Base-by-base conservation (phyloP, 768 basidiomycete genomes). In the Terana coerulea region DNA sequence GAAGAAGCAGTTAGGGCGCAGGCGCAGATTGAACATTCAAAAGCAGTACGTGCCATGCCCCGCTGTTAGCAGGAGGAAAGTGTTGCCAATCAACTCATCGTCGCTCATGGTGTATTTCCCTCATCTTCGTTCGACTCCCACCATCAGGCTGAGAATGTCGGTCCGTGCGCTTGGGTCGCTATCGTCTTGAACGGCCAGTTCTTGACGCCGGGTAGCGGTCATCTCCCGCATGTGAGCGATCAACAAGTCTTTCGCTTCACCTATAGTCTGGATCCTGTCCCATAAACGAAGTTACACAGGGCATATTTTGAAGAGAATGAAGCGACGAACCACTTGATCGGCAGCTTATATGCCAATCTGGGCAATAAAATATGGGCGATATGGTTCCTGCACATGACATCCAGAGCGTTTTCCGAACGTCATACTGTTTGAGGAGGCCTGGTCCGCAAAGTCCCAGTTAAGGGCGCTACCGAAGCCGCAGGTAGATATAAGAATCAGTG, bases 41-140 rank as follows among this genome's bases (percentile, higher is more conserved):
- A 19, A 2, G 28, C 26, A n/a, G 45, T 30, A n/a, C 29, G 28
- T 34, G 2, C 25, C 49, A 31, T 51, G 49, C 24, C 49, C 49
- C 12, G 40, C 49, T 22, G 43, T 43, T 31, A 51, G 25, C 49
- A 51, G 42, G 26, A 51, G 22, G 41, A 51, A 51, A 10, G 49
- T 51, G 31, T 51, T 43, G n/a, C 49, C 49, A 9, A 51, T 41
- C 22, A 51, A 22, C 43, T 51, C 49, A 28, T 28, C 36, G 25
- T 51, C 49, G 12, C 14, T 43, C 39, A 51, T 12, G 19, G 49
- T 41, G 11, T 42, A 43, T 51, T 35, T 24, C 40, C 49, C 22
- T 51, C 49, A 5, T 41, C 28, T 25, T 51, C 49, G 35, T 30
- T 51, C 8, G 49, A n/a, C 49, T 19, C 30, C 22, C 29, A 51